These are phyloP conservation scores for Maudiozyma serrabonitensis DNA, from an alignment of 805 yeast species.

Conservation along the genomic window DNA sequence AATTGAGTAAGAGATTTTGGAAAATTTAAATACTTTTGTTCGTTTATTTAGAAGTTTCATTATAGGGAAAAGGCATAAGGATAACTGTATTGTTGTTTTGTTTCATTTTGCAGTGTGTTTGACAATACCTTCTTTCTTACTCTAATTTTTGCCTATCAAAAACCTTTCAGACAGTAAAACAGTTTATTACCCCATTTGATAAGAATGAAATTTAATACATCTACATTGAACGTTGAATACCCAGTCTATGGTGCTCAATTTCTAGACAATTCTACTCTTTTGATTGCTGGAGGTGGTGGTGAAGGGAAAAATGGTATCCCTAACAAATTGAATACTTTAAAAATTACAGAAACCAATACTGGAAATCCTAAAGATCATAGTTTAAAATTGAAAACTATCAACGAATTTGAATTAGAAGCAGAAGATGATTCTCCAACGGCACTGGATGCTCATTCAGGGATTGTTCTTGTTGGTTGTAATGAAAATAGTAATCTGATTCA, in stretches of 20 bases:
- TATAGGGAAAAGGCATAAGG: no score
- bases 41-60: no score
- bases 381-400: conserved; percentile 39
- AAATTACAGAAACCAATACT: conserved; percentile 29
- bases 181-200: not conserved
- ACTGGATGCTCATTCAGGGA: conserved; percentile 36
- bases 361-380: conserved; percentile 13
- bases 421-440: conserved; percentile 83
- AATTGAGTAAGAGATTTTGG: no score
- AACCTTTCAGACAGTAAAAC: not conserved
- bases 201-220: conserved; percentile 17
- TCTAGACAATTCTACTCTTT: conserved; percentile 44
- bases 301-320: conserved; percentile 89
- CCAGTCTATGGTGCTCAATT: conserved; percentile 79
- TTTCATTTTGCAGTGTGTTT: no score
- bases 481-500: conserved; percentile 52
- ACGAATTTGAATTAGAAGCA: conserved; percentile 49
- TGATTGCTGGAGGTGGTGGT: conserved; percentile 92
- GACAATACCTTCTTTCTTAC: no score
- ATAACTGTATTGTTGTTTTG: no score
- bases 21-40: no score
- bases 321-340: conserved; percentile 62
- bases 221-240: conserved; percentile 39
- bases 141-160: no score
- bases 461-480: conserved; percentile 66